Conservation (phyloP, 768 basidiomycete species). For the Leucocoprinus sp. region DNA sequence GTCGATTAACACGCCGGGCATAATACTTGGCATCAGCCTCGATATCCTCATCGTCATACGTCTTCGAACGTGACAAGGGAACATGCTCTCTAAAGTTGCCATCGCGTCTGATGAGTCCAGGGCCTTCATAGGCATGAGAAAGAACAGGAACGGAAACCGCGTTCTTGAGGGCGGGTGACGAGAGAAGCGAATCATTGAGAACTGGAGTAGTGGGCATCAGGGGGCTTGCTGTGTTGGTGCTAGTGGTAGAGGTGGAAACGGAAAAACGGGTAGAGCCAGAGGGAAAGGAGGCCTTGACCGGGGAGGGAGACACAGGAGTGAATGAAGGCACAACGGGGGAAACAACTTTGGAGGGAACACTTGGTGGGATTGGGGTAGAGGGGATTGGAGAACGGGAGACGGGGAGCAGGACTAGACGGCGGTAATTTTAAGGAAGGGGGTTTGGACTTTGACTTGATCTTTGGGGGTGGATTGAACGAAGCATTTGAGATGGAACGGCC, state of each 20-base stretch:
- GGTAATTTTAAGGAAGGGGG: slow-evolving; percentile 6
- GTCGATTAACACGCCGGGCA: too few species aligned
- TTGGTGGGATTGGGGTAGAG: slow-evolving; percentile 1
- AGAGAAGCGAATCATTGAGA: not conserved
- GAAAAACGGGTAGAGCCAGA: slow-evolving; percentile 2
- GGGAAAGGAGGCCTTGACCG: not conserved
- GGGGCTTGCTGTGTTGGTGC: slow-evolving; percentile 6
- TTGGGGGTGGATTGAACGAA: slow-evolving; percentile 4
- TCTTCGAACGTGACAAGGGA: not conserved
- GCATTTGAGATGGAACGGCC: not conserved
- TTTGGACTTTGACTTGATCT: slow-evolving; percentile 3
- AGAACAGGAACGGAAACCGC: slow-evolving; percentile 3
- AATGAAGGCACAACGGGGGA: not conserved
- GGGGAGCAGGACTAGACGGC: not conserved
- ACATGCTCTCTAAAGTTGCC: not conserved
- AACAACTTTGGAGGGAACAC: not conserved
- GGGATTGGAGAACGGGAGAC: slow-evolving; percentile 5
- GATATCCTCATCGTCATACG: not conserved
- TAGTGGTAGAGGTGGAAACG: slow-evolving; percentile 5
- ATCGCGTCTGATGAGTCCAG: slow-evolving; percentile 1
- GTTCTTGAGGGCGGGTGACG: slow-evolving; percentile 3
- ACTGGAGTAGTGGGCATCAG: slow-evolving; percentile 5
- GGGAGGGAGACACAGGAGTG: slow-evolving; percentile 1
- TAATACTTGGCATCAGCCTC: slow-evolving; percentile 5
- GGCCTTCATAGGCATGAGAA: slow-evolving; percentile 2